phyloP scores from a whole-genome alignment of 768 basidiomycete species.

The Termitomyces sp. region DNA sequence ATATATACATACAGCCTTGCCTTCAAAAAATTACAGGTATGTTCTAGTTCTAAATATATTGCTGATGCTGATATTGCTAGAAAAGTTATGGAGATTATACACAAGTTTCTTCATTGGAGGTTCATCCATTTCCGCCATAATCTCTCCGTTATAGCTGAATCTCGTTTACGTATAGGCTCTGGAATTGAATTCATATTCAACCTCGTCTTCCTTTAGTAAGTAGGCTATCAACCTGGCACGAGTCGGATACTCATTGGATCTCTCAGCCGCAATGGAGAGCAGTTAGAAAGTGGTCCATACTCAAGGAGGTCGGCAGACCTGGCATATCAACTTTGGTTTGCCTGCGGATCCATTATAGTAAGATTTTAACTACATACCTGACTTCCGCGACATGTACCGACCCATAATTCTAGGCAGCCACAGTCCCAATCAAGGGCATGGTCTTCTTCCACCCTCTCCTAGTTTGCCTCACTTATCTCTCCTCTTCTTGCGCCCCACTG shows the following conservation, averaged over 20 bases:
- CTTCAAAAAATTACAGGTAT: conserved; percentile 48
- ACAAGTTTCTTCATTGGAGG: conserved; percentile 75
- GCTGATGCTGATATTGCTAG: neutral
- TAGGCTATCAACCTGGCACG: neutral
- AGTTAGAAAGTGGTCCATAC: conserved; percentile 62
- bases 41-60: conserved; percentile 1
- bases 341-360: conserved; percentile 55
- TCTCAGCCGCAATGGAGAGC: conserved; percentile 56
- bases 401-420: conserved; percentile 30
- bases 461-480: conserved; percentile 63
- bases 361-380: conserved; percentile 19
- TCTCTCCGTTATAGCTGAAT: neutral
- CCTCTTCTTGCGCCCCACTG: conserved; percentile 58
- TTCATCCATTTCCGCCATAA: conserved; percentile 16
- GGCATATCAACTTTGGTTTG: conserved; percentile 66
- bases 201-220: conserved; percentile 67
- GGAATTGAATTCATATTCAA: conserved; percentile 62
- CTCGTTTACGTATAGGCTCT: conserved; percentile 19
- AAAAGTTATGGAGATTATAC: conserved; percentile 67
- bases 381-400: neutral
- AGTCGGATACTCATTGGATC: neutral
- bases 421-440: conserved; percentile 52
- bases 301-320: conserved; percentile 61
- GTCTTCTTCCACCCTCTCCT: conserved; percentile 64
- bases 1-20: conserved; percentile 47